phyloP scores from a whole-genome alignment of 768 basidiomycete genomes.

The Pisolithus sp. region DNA sequence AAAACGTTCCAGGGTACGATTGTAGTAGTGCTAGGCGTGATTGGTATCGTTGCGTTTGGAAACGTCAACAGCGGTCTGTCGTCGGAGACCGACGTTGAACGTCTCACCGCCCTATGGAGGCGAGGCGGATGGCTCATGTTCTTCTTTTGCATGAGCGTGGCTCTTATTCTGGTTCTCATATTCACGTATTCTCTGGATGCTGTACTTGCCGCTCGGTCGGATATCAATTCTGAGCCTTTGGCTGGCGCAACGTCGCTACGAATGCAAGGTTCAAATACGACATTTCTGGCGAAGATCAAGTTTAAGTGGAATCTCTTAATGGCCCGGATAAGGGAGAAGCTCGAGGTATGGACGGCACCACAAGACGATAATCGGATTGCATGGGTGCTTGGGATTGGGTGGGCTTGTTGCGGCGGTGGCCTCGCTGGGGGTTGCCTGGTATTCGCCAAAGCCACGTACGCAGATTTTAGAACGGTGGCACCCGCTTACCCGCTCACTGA shows the following conservation, averaged over 20 bases:
- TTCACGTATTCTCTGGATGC: conserved; percentile 69
- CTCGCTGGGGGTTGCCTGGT: conserved; percentile 86
- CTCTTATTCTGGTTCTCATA: conserved; percentile 59
- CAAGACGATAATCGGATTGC: conserved; percentile 82
- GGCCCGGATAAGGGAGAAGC: conserved; percentile 47
- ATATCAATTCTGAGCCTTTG: conserved; percentile 57
- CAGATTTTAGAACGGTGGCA: neutral
- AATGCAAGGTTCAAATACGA: conserved; percentile 11
- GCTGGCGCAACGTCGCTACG: conserved; percentile 32
- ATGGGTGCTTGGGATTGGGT: conserved; percentile 89
- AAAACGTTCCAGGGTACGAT: conserved; percentile 58
- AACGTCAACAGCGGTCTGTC: conserved; percentile 78
- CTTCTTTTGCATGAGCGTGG: conserved; percentile 73
- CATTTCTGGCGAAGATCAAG: conserved; percentile 29
- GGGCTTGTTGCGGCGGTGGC: conserved; percentile 90
- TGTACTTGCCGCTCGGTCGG: conserved; percentile 63
- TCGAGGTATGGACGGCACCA: conserved; percentile 71
- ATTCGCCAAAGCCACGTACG: conserved; percentile 52
- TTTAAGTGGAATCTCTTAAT: conserved; percentile 43
- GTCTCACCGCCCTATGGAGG: conserved; percentile 80
- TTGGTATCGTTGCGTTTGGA: conserved; percentile 85
- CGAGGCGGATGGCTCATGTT: conserved; percentile 86
- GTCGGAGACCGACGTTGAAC: conserved; percentile 63
- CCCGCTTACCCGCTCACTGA: conserved; percentile 4
- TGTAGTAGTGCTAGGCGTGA: conserved; percentile 74